Base-by-base conservation (phyloP, 208 protist species). In the Porcisia deanei region DNA sequence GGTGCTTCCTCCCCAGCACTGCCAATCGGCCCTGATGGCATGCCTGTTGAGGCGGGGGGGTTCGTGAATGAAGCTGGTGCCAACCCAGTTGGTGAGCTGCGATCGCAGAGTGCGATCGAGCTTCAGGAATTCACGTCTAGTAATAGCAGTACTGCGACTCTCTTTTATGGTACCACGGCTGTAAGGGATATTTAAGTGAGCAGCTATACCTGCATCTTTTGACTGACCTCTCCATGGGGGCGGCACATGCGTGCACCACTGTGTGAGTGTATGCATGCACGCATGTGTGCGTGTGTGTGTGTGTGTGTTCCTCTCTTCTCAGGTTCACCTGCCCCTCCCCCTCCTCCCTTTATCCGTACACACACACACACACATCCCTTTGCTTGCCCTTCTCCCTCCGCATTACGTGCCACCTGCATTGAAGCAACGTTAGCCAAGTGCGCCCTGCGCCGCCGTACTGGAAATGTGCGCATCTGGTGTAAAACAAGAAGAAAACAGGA, bases 1-100 rank as follows among this genome's bases (percentile, higher is more conserved):
- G 73, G 71, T n/a, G 71, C 57, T 14, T 39, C 71, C 22, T 75
- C 73, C 14, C 60, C 73, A 30, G 34, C 63, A 37, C n/a, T 72
- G 14, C 53, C 45, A 5, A 18, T 7, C 49, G 37, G 52, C 20
- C 16, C 25, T 47, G 67, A 43, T 72, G 53, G 1, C 20, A 53
- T 43, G 34, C 34, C 20, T 9, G 20, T 9, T 22, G 67, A 30
- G 14, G 52, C 52, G 2, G 65, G 45, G 9, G 45, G 65, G 30
- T 12, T 25, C 3, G 45, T 54, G 45, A 6, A 10, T 5, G 45
- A 55, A 34, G 45, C 10, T 12, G 16, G 22, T 20, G 65, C 5
- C 45, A 22, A 10, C 45, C 34, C 47, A 12, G 45, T 9, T 10
- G 10, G 45, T 30, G 66, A 47, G 47, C 10, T 71, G 66, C 54